phyloP scores from a whole-genome alignment of 78 protist species.

The Emiliania huxleyi region DNA sequence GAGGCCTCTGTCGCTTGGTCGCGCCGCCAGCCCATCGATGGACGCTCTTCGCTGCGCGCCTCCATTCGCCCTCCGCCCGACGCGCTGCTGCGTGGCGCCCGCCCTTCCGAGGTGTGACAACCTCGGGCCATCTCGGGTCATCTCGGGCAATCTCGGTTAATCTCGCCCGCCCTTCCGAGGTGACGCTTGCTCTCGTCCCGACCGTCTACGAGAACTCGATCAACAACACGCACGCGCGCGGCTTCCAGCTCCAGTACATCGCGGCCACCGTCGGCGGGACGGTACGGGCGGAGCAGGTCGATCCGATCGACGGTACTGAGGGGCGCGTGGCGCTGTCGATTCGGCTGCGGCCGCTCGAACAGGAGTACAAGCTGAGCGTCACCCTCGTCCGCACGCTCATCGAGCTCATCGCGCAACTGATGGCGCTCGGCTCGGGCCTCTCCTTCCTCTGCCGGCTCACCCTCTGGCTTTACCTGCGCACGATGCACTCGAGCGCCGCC shows the following conservation, averaged over 20 bases:
- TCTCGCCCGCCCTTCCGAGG: neutral
- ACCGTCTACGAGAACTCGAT: neutral
- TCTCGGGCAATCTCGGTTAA: too few relatives aligned
- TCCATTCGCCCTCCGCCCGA: neutral
- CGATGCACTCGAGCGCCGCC: neutral
- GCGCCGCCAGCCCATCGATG: neutral
- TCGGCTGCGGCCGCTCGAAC: neutral
- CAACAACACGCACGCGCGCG: neutral
- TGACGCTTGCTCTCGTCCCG: neutral
- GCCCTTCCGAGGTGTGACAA: neutral
- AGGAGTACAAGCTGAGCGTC: neutral
- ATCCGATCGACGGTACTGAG: neutral
- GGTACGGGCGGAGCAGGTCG: neutral
- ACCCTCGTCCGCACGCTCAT: neutral
- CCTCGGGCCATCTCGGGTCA: too few relatives aligned
- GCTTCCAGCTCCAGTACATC: neutral
- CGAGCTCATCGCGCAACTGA: neutral
- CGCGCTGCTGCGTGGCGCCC: neutral
- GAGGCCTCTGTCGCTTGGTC: neutral
- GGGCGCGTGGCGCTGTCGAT: neutral
- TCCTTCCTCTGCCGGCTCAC: neutral
- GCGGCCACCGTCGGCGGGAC: neutral
- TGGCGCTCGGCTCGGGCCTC: neutral
- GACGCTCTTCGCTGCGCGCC: neutral
- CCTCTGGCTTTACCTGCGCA: neutral